Evolutionary conservation across 2,329 filamentous ascomycete species (phyloP).

Genomic region (Monosporascus ibericus): DNA sequence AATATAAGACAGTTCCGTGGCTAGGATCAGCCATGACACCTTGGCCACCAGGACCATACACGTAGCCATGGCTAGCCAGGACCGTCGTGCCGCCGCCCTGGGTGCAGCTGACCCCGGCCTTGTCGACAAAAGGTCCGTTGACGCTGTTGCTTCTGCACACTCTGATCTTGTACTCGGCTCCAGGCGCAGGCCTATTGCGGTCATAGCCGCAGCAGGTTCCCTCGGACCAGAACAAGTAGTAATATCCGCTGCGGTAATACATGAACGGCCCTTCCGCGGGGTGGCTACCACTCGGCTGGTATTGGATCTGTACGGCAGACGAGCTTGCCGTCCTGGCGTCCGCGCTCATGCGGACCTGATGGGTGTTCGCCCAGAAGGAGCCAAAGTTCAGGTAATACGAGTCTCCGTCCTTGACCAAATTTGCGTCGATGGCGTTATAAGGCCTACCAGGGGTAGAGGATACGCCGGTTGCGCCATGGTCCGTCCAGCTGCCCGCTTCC

Average conservation of each 20-base stretch:
- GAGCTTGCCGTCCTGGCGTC: slow-evolving; percentile 23
- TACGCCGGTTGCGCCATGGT: slow-evolving; percentile 48
- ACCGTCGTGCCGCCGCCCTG: slow-evolving; percentile 52
- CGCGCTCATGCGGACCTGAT: slow-evolving; percentile 44
- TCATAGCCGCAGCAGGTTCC: slow-evolving; percentile 60
- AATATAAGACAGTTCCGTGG: slow-evolving; percentile 52
- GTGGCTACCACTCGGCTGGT: slow-evolving; percentile 42
- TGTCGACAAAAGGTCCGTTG: slow-evolving; percentile 52
- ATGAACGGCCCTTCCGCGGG: slow-evolving; percentile 53
- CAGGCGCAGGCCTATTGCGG: slow-evolving; percentile 40
- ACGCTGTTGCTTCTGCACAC: slow-evolving; percentile 53
- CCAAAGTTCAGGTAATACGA: slow-evolving; percentile 51
- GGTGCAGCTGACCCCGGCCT: slow-evolving; percentile 45
- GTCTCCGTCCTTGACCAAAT: slow-evolving; percentile 35
- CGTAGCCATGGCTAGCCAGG: slow-evolving; percentile 47
- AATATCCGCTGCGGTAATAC: slow-evolving; percentile 48
- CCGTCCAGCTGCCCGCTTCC: slow-evolving; percentile 50
- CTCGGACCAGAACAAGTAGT: slow-evolving; percentile 58
- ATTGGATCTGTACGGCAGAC: slow-evolving; percentile 23
- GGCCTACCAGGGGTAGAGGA: slow-evolving; percentile 29
- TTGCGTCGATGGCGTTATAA: slow-evolving; percentile 55
- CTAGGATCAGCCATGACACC: slow-evolving; percentile 46
- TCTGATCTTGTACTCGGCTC: slow-evolving; percentile 60
- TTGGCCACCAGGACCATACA: slow-evolving; percentile 60
- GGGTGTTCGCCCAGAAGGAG: slow-evolving; percentile 60